Conservation (phyloP, 225 moss, liverwort and hornwort genomes). For the Polytrichum formosum region DNA sequence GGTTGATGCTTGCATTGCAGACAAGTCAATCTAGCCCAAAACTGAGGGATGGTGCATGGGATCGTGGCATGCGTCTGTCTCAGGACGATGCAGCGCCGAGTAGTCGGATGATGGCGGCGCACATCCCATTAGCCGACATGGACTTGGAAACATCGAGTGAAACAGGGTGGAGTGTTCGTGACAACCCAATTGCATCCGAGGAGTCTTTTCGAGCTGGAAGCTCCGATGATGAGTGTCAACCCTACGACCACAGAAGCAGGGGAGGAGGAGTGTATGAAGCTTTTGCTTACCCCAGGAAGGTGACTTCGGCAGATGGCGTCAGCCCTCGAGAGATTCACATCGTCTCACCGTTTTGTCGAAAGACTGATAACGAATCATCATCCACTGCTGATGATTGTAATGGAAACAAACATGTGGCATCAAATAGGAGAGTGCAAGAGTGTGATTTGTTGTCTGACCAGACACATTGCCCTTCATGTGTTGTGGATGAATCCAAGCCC, state of each 20-base stretch:
- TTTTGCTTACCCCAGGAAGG: conserved; percentile 39
- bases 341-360: conserved; percentile 28
- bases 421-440: not conserved
- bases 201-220: conserved; percentile 61
- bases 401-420: not conserved
- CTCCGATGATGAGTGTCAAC: conserved; percentile 42
- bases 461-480: conserved; percentile 10
- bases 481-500: not conserved
- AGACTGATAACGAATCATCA: conserved; percentile 7
- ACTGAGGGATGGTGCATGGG: conserved; percentile 21
- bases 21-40: conserved; percentile 36
- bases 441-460: conserved; percentile 8
- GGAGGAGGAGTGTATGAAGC: conserved; percentile 19
- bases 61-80: conserved; percentile 29
- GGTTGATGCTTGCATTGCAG: conserved; percentile 67
- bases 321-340: conserved; percentile 46
- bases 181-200: conserved; percentile 89
- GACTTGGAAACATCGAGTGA: conserved; percentile 63
- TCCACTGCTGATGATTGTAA: conserved; percentile 4
- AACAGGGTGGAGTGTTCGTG: conserved; percentile 80
- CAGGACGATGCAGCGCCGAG: conserved; percentile 20
- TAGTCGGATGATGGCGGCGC: not conserved
- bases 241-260: conserved; percentile 8
- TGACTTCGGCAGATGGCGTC: conserved; percentile 36
- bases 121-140: conserved; percentile 33